phyloP scores from a whole-genome alignment of 139 green algal genomes.

The Gonium pectorale region DNA sequence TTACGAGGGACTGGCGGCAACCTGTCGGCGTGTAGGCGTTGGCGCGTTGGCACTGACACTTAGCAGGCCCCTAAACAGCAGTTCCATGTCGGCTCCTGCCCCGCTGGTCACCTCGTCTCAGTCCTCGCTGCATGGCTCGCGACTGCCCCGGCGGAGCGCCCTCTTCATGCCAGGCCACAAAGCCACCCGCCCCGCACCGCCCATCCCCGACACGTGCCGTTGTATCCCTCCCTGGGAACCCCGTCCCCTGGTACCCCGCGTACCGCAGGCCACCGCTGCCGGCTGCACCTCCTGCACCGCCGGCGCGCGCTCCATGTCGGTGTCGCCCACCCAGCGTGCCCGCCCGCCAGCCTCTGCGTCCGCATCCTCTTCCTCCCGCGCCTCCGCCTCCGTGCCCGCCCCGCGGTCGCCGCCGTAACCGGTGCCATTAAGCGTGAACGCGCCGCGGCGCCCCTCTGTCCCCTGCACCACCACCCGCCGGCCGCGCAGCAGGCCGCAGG shows the following conservation, averaged over 20 bases:
- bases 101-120: too few relatives aligned
- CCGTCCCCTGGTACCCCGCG: not conserved
- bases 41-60: too few relatives aligned
- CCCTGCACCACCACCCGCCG: slow-evolving; percentile 37
- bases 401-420: not conserved
- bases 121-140: too few relatives aligned
- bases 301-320: not conserved
- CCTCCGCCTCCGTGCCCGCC: not conserved
- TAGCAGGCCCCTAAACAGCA: too few relatives aligned
- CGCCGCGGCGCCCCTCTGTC: slow-evolving; percentile 1
- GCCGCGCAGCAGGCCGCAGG: slow-evolving; percentile 12
- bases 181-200: too few relatives aligned
- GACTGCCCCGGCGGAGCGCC: too few relatives aligned
- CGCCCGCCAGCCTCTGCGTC: not conserved
- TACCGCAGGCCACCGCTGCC: not conserved
- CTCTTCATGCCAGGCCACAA: too few relatives aligned
- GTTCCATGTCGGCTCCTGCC: too few relatives aligned
- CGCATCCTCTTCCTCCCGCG: too few relatives aligned
- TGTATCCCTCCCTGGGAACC: not conserved
- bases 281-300: not conserved
- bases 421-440: not conserved
- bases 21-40: too few relatives aligned
- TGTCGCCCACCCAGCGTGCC: slow-evolving; percentile 26
- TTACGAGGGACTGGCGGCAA: too few relatives aligned
- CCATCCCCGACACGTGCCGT: too few relatives aligned